These are phyloP conservation scores for Spergularia marina DNA, from an alignment of 148 eudicot species.

Conservation along the genomic window DNA sequence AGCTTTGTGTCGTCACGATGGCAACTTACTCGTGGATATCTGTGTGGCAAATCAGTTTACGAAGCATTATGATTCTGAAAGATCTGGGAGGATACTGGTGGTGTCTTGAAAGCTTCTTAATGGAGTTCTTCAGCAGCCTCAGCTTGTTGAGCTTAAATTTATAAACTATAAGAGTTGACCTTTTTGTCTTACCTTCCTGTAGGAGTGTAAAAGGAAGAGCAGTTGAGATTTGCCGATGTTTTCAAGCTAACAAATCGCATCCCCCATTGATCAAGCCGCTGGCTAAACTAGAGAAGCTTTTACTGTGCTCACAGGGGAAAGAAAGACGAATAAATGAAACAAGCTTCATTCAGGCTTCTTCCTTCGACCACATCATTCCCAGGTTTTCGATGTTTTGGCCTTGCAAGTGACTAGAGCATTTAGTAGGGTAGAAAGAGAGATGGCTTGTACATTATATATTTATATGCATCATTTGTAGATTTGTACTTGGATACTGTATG, in stretches of 20 bases:
- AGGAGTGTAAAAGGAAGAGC: not conserved
- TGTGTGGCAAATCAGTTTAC: not conserved
- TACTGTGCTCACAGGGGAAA: not conserved
- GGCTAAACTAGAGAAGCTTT: not conserved
- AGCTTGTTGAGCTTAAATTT: not conserved
- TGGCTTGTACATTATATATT: too few species aligned
- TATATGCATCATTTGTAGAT: too few species aligned
- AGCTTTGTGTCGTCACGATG: too few species aligned
- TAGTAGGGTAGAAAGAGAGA: too few species aligned
- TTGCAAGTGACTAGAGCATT: not conserved
- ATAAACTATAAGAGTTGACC: not conserved
- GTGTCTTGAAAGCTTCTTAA: not conserved
- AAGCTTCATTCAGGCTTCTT: conserved; percentile 14
- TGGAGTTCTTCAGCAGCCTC: not conserved
- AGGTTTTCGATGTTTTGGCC: not conserved
- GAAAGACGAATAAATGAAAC: not conserved
- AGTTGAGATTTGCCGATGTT: not conserved
- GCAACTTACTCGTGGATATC: too few species aligned
- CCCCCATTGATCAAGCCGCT: not conserved
- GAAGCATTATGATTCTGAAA: not conserved
- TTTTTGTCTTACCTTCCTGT: not conserved
- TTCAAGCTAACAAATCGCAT: not conserved
- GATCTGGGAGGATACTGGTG: not conserved
- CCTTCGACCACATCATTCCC: not conserved
- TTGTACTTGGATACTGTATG: too few species aligned